Percentiles rank a stretch among this genome's conserved stretches.
These are phyloP conservation scores for Clathrus columnatus DNA, from an alignment of 768 basidiomycete genomes.

Conservation along the genomic window DNA sequence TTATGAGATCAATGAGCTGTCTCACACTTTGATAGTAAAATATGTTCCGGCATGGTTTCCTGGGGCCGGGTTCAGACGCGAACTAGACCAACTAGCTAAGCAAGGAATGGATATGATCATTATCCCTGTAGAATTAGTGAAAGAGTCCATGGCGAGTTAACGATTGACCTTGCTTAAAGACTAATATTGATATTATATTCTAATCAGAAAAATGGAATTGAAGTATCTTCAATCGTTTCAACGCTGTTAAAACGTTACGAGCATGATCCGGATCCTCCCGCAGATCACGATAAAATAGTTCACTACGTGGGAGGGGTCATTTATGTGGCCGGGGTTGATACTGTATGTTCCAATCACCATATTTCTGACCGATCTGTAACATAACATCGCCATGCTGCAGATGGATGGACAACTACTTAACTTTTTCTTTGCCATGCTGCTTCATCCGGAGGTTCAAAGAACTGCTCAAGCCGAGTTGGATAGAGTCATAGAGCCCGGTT, in stretches of 20 bases:
- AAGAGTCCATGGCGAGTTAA: not conserved
- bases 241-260: not conserved
- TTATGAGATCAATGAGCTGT: too few relatives aligned
- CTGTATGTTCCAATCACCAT: not conserved
- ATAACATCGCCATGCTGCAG: not conserved
- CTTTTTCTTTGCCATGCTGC: constrained; percentile 12
- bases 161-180: not conserved
- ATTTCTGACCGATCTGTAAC: not conserved
- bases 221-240: not conserved
- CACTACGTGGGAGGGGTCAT: not conserved
- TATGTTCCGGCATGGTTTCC: constrained; percentile 13
- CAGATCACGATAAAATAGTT: not conserved
- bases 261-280: not conserved
- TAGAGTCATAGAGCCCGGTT: constrained; percentile 1
- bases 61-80: constrained; percentile 8
- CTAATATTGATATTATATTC: not conserved
- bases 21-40: not conserved
- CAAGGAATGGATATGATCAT: not conserved
- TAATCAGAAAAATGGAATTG: not conserved
- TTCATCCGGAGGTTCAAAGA: constrained; percentile 7
- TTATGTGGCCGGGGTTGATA: constrained; percentile 10
- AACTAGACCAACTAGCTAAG: not conserved
- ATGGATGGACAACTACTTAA: not conserved
- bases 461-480: constrained; percentile 12
- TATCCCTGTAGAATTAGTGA: not conserved